Conservation (phyloP, 129 eudicot species). For the Centrapalus pauciflorus region DNA sequence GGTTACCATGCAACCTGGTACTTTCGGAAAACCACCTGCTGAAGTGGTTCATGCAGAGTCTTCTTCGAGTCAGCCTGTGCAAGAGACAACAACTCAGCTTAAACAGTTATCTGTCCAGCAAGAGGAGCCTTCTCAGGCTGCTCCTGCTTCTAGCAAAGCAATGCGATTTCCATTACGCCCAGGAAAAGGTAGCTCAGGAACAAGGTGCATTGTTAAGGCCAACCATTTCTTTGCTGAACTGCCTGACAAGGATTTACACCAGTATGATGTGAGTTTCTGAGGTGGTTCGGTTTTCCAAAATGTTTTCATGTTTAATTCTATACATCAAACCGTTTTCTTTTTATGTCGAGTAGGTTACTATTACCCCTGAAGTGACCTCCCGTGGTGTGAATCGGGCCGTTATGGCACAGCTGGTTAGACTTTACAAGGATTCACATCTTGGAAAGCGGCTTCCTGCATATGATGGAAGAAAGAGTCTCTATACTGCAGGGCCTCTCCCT, state of each 20-base stretch:
- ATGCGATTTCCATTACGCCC: slow-evolving; percentile 69
- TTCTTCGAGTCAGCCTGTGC: slow-evolving; percentile 38
- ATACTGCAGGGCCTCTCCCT: slow-evolving; percentile 94
- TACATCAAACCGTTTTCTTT: neutral
- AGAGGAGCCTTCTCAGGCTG: slow-evolving; percentile 32
- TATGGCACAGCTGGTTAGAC: slow-evolving; percentile 69
- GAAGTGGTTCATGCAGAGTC: slow-evolving; percentile 41
- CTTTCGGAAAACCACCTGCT: slow-evolving; percentile 31
- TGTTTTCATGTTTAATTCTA: neutral
- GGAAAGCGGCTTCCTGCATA: slow-evolving; percentile 88
- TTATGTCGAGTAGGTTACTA: slow-evolving; percentile 48
- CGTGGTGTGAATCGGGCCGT: slow-evolving; percentile 68
- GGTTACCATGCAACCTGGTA: slow-evolving; percentile 30
- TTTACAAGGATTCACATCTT: slow-evolving; percentile 72
- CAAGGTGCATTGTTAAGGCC: slow-evolving; percentile 82
- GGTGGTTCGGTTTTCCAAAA: neutral
- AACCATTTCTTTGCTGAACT: slow-evolving; percentile 88
- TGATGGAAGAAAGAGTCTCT: slow-evolving; percentile 88
- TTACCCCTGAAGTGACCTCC: slow-evolving; percentile 80
- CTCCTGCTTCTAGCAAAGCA: slow-evolving; percentile 71
- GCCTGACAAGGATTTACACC: slow-evolving; percentile 75
- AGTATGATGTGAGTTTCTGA: slow-evolving; percentile 74
- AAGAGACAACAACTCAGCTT: slow-evolving; percentile 33
- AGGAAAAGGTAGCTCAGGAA: slow-evolving; percentile 75
- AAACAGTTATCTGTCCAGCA: slow-evolving; percentile 37